Conservation (phyloP, 495 filamentous ascomycete genomes). For the Tetracladium setigerum region DNA sequence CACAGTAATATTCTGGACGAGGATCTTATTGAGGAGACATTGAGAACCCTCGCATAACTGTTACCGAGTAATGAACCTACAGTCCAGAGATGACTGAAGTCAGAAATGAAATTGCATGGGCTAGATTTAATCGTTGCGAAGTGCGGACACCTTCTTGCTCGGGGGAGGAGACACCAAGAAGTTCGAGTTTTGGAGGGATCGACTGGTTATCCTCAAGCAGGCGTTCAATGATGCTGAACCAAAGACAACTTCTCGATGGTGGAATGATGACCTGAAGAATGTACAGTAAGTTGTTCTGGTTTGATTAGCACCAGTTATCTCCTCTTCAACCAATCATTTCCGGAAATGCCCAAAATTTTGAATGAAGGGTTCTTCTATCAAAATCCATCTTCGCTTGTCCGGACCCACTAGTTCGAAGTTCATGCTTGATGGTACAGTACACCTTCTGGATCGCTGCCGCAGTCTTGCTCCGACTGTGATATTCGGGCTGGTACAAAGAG, state of each 20-base stretch:
- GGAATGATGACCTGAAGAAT: constrained; percentile 39
- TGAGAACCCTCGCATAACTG: constrained; percentile 34
- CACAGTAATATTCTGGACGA: constrained; percentile 20
- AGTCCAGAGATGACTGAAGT: constrained; percentile 22
- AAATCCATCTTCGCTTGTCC: too few relatives aligned
- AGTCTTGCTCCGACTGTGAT: too few relatives aligned
- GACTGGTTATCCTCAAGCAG: constrained; percentile 42
- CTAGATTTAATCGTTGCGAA: constrained; percentile 18
- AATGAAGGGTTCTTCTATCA: too few relatives aligned
- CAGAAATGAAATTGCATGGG: not conserved
- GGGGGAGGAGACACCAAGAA: constrained; percentile 32
- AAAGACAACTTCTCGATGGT: constrained; percentile 36
- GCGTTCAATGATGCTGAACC: constrained; percentile 42
- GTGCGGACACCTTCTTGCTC: constrained; percentile 20
- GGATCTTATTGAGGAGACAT: constrained; percentile 34
- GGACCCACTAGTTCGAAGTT: too few relatives aligned
- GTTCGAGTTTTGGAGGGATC: constrained; percentile 41
- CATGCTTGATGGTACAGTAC: too few relatives aligned
- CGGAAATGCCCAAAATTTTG: too few relatives aligned
- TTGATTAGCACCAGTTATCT: too few relatives aligned
- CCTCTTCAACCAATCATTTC: too few relatives aligned
- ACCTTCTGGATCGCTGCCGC: too few relatives aligned
- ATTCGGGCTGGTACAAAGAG: too few relatives aligned
- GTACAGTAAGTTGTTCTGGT: constrained; percentile 46
- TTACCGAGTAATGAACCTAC: constrained; percentile 28